phyloP scores from a whole-genome alignment of 1,139 yeast genomes.

The Kluyveromyces marxianus region DNA sequence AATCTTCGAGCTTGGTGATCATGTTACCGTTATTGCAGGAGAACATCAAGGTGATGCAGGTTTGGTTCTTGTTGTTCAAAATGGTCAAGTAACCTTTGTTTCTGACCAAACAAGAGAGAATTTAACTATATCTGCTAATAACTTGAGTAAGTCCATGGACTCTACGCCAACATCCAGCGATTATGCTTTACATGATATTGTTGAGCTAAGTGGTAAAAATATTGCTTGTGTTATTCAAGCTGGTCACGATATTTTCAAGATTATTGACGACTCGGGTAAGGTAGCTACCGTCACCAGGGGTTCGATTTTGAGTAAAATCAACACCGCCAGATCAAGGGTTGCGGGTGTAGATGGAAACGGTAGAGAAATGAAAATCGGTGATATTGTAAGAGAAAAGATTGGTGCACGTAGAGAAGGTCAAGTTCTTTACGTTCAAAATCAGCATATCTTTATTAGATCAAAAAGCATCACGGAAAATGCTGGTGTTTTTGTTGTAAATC shows the following conservation, averaged over 20 bases:
- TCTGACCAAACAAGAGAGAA: conserved; percentile 86
- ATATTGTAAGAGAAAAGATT: conserved; percentile 72
- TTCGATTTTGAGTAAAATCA: conserved; percentile 70
- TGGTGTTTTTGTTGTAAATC: conserved; percentile 81
- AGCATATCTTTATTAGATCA: conserved; percentile 69
- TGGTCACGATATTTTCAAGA: conserved; percentile 75
- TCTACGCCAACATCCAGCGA: conserved; percentile 61
- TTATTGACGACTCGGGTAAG: conserved; percentile 81
- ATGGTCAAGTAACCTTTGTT: conserved; percentile 80
- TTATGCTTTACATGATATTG: conserved; percentile 83
- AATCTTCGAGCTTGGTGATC: conserved; percentile 86
- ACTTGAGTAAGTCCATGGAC: conserved; percentile 71
- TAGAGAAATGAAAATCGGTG: conserved; percentile 78
- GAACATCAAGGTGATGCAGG: conserved; percentile 92
- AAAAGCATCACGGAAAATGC: conserved; percentile 75
- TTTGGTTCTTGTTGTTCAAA: conserved; percentile 73
- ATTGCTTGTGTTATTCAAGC: conserved; percentile 89
- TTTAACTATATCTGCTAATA: conserved; percentile 86
- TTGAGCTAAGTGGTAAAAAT: conserved; percentile 75
- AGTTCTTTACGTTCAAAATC: conserved; percentile 78
- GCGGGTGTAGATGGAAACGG: conserved; percentile 87
- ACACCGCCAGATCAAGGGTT: conserved; percentile 56
- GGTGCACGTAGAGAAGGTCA: conserved; percentile 86
- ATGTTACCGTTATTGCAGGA: conserved; percentile 87
- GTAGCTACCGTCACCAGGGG: conserved; percentile 64